Conservation (phyloP, 768 basidiomycete species). For the Sistotremastrum suecicum region DNA sequence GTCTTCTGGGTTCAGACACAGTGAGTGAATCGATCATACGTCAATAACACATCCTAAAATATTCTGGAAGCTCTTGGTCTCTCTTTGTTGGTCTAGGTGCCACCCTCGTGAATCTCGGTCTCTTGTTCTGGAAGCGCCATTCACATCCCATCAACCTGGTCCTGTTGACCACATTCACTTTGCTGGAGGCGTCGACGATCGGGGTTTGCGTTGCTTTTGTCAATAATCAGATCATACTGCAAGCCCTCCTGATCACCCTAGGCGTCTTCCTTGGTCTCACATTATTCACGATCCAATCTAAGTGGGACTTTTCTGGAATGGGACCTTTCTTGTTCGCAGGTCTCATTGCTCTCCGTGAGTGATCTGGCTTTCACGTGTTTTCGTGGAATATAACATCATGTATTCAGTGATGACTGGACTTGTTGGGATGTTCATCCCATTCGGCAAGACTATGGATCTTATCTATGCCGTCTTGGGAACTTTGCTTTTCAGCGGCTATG, state of each 20-base stretch:
- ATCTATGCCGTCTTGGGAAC: conserved; percentile 66
- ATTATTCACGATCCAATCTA: conserved; percentile 88
- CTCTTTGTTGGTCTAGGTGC: conserved; percentile 70
- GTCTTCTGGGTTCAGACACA: conserved; percentile 3
- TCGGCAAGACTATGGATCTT: conserved; percentile 67
- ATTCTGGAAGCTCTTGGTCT: conserved; percentile 46
- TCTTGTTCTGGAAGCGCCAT: conserved; percentile 89
- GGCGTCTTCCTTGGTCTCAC: conserved; percentile 92
- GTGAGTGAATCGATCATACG: neutral
- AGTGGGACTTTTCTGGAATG: conserved; percentile 93
- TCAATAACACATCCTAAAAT: neutral
- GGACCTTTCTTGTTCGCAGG: conserved; percentile 83
- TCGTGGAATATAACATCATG: neutral
- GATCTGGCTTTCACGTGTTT: neutral
- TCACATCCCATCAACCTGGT: conserved; percentile 79
- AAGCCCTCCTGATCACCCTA: conserved; percentile 83
- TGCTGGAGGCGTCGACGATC: conserved; percentile 81
- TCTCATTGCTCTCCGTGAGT: conserved; percentile 62
- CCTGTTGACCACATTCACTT: conserved; percentile 74
- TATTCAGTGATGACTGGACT: conserved; percentile 61
- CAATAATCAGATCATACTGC: conserved; percentile 60
- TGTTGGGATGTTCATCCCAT: conserved; percentile 79
- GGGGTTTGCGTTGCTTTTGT: conserved; percentile 75
- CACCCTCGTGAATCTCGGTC: conserved; percentile 62
- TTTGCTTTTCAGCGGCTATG: conserved; percentile 78